Base-by-base conservation (phyloP, 306 rosid species). In the Ormosia emarginata region DNA sequence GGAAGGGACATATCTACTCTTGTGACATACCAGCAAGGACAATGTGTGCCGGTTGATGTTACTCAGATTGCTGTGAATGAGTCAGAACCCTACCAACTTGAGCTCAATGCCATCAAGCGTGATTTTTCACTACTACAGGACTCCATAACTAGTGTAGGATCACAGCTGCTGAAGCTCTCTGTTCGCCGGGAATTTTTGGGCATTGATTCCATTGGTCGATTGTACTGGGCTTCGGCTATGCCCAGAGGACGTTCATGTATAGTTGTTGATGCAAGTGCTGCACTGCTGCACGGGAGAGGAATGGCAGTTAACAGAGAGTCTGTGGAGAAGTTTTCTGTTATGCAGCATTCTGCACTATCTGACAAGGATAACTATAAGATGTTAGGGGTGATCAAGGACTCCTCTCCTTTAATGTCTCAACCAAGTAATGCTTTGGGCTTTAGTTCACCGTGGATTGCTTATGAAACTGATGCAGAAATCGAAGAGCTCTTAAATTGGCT, bases 111-210 rank as follows among this genome's bases (percentile, higher is more conserved):
- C 32, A 46, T 93, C 36, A 95, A 81, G 85, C 91, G 58, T 75
- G 92, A 93, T 70, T 79, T 91, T 49, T 80, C 88, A 30, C 81
- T 70, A 36, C 83, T 92, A 78, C 90, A 91, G 66, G 97, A 94
- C 47, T 91, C 97, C 76, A 88, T 96, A 32, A 67, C 89, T 46
- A 61, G 80, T 69, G 55, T 71, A 62, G 94, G 87, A 83, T 89
- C 82, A 33, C 94, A 91, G 86, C 91, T 93, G 46, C 74, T 81
- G 47, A 96, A 84, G 92, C 83, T 92, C 17, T 91, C 92, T 55
- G 86, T 89, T 57, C 92, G 98, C 39, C 90, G 94, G 85, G 99
- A 96, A 75, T 91, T 89, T 83, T 71, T 96, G 86, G 99, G 99
- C 34, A 81, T 57, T 71, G 99, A 96, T 85, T 91, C 93, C 57